A percentile compares a stretch with the other conserved stretches of the same genome.
Conservation (phyloP, 257 asterid species). For the Cinchona pubescens region DNA sequence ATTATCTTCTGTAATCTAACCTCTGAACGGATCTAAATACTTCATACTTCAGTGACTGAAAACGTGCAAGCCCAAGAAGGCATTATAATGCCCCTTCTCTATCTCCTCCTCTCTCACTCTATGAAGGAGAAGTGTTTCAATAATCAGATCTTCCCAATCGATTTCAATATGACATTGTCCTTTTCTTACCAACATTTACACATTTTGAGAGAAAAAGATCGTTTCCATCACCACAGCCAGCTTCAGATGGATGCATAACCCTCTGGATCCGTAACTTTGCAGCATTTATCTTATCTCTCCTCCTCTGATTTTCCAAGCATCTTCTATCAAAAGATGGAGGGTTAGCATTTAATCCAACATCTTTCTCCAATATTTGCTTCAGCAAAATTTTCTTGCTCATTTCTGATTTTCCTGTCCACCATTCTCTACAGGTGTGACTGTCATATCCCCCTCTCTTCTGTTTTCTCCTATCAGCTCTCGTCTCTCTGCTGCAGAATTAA, state of each 20-base stretch:
- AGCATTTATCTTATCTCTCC: too few species aligned
- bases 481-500: conserved; percentile 27
- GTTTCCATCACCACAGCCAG: too few species aligned
- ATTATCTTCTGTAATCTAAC: neutral
- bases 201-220: too few species aligned
- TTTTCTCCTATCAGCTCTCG: conserved; percentile 26
- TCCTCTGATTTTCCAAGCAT: conserved; percentile 4
- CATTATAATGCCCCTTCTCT: conserved; percentile 74
- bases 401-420: too few species aligned
- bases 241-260: too few species aligned
- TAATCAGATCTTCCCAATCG: conserved; percentile 50
- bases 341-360: too few species aligned
- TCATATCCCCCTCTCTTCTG: conserved; percentile 12
- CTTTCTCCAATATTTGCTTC: too few species aligned
- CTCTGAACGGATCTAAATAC: neutral
- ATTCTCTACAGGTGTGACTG: too few species aligned
- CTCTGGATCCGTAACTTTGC: conserved; percentile 16
- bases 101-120: conserved; percentile 71
- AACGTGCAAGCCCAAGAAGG: conserved; percentile 68
- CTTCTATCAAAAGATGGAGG: conserved; percentile 9
- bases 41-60: conserved; percentile 31
- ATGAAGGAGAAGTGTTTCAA: conserved; percentile 84
- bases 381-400: too few species aligned
- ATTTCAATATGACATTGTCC: conserved; percentile 24
- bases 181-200: too few species aligned